Evolutionary conservation across 2,329 filamentous ascomycete genomes (phyloP).

Genomic region (Zelopaecilomyces penicillatus): DNA sequence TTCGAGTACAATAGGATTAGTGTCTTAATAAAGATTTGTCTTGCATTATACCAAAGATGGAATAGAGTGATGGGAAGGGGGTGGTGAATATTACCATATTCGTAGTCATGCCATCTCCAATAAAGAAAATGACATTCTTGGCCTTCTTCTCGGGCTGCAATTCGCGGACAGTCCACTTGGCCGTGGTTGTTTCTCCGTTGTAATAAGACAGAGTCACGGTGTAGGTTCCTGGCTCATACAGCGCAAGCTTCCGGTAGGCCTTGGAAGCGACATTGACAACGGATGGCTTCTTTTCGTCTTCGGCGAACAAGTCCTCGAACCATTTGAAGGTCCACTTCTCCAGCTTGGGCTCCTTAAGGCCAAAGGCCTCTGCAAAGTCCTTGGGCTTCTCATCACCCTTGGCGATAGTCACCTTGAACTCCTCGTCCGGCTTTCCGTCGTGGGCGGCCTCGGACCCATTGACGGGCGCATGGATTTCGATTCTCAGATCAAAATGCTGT

Average conservation of each 20-base stretch:
- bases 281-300: slow-evolving; percentile 59
- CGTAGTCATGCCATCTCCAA: slow-evolving; percentile 66
- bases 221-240: slow-evolving; percentile 75
- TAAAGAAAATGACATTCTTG: slow-evolving; percentile 81
- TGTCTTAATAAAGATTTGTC: no score
- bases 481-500: slow-evolving; percentile 74
- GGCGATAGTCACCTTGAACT: slow-evolving; percentile 66
- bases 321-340: slow-evolving; percentile 80
- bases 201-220: slow-evolving; percentile 70
- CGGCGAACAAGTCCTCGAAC: slow-evolving; percentile 76
- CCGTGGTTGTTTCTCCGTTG: slow-evolving; percentile 59
- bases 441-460: slow-evolving; percentile 76
- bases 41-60: no score
- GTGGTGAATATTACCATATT: slow-evolving; percentile 46
- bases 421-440: slow-evolving; percentile 58
- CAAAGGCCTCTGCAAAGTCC: slow-evolving; percentile 58
- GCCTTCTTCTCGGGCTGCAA: slow-evolving; percentile 61
- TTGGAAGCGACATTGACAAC: slow-evolving; percentile 75
- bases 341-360: slow-evolving; percentile 58
- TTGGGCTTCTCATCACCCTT: slow-evolving; percentile 50
- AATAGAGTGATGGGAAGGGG: background rate
- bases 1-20: no score
- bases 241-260: slow-evolving; percentile 64
- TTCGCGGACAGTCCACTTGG: slow-evolving; percentile 69
- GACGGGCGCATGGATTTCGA: slow-evolving; percentile 72